Evolutionary conservation across 2,329 filamentous ascomycete genomes (phyloP).

Genomic region (Xylaria sp.): DNA sequence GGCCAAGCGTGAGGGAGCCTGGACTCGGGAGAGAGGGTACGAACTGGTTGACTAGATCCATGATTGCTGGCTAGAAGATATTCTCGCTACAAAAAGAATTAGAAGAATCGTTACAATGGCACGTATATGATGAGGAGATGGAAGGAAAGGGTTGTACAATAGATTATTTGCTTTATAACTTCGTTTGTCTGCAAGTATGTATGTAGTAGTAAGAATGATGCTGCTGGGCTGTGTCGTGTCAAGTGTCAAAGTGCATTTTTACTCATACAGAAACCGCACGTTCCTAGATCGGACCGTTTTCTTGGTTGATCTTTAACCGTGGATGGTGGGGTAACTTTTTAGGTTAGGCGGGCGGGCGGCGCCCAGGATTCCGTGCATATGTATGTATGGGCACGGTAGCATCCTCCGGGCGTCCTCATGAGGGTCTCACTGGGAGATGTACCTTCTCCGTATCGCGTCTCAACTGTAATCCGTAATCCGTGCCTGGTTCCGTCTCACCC

Average conservation of each 20-base stretch:
- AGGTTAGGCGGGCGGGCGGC: not conserved
- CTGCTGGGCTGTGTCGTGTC: not conserved
- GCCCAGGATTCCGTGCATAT: not conserved
- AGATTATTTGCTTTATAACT: not conserved
- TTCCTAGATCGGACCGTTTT: conserved; percentile 38
- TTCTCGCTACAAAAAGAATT: not conserved
- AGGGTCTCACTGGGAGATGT: too few relatives aligned
- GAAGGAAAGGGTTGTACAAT: not conserved
- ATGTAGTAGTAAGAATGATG: too few relatives aligned
- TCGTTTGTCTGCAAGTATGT: not conserved
- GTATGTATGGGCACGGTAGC: not conserved
- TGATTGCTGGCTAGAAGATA: conserved; percentile 23
- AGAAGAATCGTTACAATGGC: not conserved
- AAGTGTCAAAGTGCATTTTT: conserved; percentile 17
- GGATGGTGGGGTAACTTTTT: conserved; percentile 12
- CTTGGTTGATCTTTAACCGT: conserved; percentile 17
- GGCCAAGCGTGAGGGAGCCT: not conserved
- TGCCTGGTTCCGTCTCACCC: too few relatives aligned
- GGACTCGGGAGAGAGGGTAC: conserved; percentile 23
- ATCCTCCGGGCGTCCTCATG: too few relatives aligned
- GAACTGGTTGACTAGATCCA: conserved; percentile 53
- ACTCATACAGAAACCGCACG: conserved; percentile 31
- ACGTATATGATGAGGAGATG: not conserved
- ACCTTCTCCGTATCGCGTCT: too few relatives aligned
- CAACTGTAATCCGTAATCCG: too few relatives aligned